Base-by-base conservation (phyloP, 495 filamentous ascomycete genomes). In the Extremus antarcticus region DNA sequence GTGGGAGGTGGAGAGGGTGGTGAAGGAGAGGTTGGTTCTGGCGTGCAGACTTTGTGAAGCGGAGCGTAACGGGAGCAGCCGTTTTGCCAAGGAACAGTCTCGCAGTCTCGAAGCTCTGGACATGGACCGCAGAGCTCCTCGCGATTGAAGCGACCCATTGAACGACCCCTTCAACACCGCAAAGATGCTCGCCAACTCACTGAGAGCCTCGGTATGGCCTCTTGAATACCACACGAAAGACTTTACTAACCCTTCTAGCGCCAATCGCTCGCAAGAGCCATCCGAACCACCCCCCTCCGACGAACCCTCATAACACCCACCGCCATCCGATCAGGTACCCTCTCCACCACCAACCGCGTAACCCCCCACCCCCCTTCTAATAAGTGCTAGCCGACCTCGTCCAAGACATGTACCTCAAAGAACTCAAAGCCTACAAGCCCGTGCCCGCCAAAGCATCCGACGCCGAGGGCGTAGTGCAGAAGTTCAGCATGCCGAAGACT, bases 351-450 rank as follows among this genome's bases (percentile, higher is more conserved):
- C 32, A 59, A 53, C 24, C 21, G 3, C 23, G 2, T 22, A 49
- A 22, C 55, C 19, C 9, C 16, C 38, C 10, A 2, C 3, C 23
- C 55, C 25, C 21, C 17, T 17, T 17, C 29, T 1, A 4, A 55
- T 47, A 35, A 65, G 65, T 17, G 23, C 47, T 58, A 97, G 94
- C 84, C 75, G 92, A 99, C 73, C 78, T 92, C 60, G 85, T 99
- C 61, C 92, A 95, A 74, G 91, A 96, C 60, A 81, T 99, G 64
- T 99, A 97, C 80, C 84, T 99, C 63, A 81, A 81, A 63, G 91
- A 96, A 71, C 82, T 99, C 63, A 90, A 87, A 71, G 78, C 80
- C 71, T 96, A 91, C 83, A 99, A 96, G 78, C 77, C 86, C 38
- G 73, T 84, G 20, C 77, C 84, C 49, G 64, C 90, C 75, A 96